Base-by-base conservation (phyloP, 108 stramenopile species). In the Nitzschia palea region DNA sequence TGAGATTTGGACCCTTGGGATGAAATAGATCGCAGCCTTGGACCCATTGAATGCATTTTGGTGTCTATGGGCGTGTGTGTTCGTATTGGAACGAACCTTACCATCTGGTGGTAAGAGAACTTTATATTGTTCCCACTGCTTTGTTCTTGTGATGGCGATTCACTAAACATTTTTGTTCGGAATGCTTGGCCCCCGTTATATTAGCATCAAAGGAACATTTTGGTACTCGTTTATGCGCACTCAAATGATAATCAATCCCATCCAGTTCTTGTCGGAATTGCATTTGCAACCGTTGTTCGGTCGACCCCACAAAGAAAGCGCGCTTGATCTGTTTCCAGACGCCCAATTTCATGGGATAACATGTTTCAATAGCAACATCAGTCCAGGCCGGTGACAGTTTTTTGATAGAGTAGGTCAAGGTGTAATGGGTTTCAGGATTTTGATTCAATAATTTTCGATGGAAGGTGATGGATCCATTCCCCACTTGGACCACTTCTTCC, bases 201-300 rank as follows among this genome's bases (percentile, higher is more conserved):
- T 48, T 48, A 20, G 4, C 22, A 18, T 20, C 47, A 12, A 48
- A 12, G 8, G 47, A 8, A 14, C 37, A 48, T 20, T 48, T 48
- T 10, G 15, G 17, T 18, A 48, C 47, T 18, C 8, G 8, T 18
- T 18, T 48, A 8, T 20, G 18, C 18, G 47, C 22, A 18, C 18
- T 48, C n/a, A 48, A 18, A 48, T 48, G 47, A 48, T 48, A 48
- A 12, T 48, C 47, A n/a, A 48, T 48, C 4, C 47, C 47, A 20
- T 48, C 47, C 18, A 48, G n/a, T n/a, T 5, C 47, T 20, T 10
- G 15, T 20, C 22, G 47, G 22, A 48, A 18, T 20, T 48, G 47
- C 9, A 5, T 10, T 4, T 48, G 47, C 15, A 48, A 18, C 15
- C 47, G 47, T 18, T 20, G 8, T 20, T n/a, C 47, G 4, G 47